Base-by-base conservation (phyloP, 768 basidiomycete genomes). In the Astraeus odoratus region DNA sequence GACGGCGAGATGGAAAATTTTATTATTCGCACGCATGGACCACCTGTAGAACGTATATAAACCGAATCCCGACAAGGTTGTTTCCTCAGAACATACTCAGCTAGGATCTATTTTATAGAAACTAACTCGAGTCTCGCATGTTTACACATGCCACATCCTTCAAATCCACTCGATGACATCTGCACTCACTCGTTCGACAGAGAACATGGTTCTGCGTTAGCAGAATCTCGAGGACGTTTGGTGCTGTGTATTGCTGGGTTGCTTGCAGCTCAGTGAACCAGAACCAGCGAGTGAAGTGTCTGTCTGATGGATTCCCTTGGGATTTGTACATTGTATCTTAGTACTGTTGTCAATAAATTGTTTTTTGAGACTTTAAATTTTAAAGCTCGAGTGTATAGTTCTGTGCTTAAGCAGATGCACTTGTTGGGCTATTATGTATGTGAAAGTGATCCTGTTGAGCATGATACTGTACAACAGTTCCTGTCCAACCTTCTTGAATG, bases 61-160 rank as follows among this genome's bases (percentile, higher is more conserved):
- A 39, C 54, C 29, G 36, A 1, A 25, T 1, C 1, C 29, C 25
- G 13, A 36, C 47, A 43, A 16, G 0, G 10, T 39, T 55, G 54
- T 57, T 61, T 69, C 77, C 58, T 69, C 53, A 81, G 80, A 81
- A 79, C 78, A 81, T 81, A 81, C 80, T 81, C 80, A 77, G 77
- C 75, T 77, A 81, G 79, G 79, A 81, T 81, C 79, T 81, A 76
- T 81, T 81, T 60, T 79, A 80, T 78, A 81, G 80, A 76, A 77
- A 78, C 78, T 80, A 76, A 80, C 80, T 66, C 77, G 78, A 78
- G 78, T 81, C 77, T 80, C 75, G 80, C 80, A 81, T 80, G 77
- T 80, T 78, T 80, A 80, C 70, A 73, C 77, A 78, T 81, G 80
- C 78, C 78, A 60, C 75, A 75, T 74, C 67, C 72, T 78, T 80